Conservation (phyloP, 2,329 filamentous ascomycete species). For the Xylaria sp. region DNA sequence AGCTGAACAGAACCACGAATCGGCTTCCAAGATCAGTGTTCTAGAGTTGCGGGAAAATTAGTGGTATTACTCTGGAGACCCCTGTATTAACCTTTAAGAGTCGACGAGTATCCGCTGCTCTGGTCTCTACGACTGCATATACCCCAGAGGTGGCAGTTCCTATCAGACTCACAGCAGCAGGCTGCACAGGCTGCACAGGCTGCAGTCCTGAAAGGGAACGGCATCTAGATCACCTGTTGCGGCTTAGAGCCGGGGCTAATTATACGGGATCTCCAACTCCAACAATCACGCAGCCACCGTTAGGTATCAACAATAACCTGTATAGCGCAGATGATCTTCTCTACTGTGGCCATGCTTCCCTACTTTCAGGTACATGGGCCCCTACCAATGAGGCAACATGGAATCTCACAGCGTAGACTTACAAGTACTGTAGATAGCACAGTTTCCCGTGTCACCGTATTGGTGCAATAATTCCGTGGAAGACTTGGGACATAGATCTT, state of each 20-base stretch:
- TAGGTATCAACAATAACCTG: neutral
- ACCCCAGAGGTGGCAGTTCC: neutral
- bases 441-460: neutral
- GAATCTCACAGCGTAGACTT: neutral
- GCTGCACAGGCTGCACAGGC: neutral
- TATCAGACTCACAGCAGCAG: neutral
- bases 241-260: neutral
- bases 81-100: neutral
- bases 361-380: neutral
- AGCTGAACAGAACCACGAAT: constrained; percentile 12
- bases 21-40: neutral
- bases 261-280: neutral
- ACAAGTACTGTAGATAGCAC: too few relatives aligned
- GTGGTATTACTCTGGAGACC: neutral
- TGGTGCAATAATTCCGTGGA: neutral
- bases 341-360: neutral
- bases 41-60: neutral
- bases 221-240: neutral
- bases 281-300: neutral
- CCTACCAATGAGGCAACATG: neutral
- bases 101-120: neutral
- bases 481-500: neutral
- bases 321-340: neutral
- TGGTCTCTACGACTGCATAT: neutral
- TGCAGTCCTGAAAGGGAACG: neutral